These are phyloP conservation scores for Hypsizygus ulmarius DNA, from an alignment of 1,284 basidiomycete genomes.

Conservation along the genomic window DNA sequence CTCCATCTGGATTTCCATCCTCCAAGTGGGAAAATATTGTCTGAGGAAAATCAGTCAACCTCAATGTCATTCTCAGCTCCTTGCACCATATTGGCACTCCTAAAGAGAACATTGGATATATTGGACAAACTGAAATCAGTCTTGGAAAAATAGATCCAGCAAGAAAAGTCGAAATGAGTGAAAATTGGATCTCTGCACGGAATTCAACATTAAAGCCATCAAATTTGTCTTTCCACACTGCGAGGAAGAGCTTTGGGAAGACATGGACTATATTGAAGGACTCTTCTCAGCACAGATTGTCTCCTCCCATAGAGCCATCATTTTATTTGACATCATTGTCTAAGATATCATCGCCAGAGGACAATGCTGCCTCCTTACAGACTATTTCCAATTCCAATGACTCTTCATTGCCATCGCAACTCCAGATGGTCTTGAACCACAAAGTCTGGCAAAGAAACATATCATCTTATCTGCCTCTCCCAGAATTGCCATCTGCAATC, in stretches of 20 bases:
- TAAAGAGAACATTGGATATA: constrained; percentile 13
- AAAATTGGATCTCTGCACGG: constrained; percentile 24
- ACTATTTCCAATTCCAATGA: constrained; percentile 7
- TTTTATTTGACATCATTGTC: constrained; percentile 19
- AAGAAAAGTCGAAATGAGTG: constrained; percentile 19
- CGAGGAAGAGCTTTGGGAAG: constrained; percentile 1
- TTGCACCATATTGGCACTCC: constrained; percentile 18
- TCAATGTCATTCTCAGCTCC: constrained; percentile 25
- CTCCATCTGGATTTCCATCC: too few relatives aligned
- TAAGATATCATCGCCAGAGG: constrained; percentile 18
- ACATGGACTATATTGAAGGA: constrained; percentile 12
- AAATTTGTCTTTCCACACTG: background rate
- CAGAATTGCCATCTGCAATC: background rate
- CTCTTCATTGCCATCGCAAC: constrained; percentile 14
- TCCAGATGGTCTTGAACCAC: constrained; percentile 14
- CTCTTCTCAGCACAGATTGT: constrained; percentile 9
- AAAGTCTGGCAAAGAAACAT: background rate
- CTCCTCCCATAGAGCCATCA: constrained; percentile 10
- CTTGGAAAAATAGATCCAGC: constrained; percentile 16
- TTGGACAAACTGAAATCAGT: constrained; percentile 21
- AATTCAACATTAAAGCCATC: background rate
- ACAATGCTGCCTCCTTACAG: constrained; percentile 13
- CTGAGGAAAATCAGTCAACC: too few relatives aligned
- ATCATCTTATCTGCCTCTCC: too few relatives aligned
- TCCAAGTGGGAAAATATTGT: too few relatives aligned